Evolutionary conservation across 164 flowering plant species (phyloP).

Genomic region (Platanus orientalis): DNA sequence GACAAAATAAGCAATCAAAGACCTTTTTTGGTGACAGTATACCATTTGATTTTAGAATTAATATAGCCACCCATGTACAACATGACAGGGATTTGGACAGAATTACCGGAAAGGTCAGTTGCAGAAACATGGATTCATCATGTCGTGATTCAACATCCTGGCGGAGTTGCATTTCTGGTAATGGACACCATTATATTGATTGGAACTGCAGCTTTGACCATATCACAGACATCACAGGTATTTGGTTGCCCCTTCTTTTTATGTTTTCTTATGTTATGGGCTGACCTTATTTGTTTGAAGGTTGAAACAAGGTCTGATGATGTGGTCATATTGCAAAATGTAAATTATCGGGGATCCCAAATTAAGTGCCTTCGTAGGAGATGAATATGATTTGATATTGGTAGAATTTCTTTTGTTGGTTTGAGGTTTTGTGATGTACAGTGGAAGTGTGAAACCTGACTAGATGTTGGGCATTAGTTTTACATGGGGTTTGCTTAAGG

Average conservation of each 20-base stretch:
- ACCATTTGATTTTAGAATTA: constrained; percentile 5
- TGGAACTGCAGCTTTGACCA: constrained; percentile 42
- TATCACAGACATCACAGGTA: constrained; percentile 73
- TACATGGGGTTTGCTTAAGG: no score
- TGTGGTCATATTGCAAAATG: no score
- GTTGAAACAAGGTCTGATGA: constrained; percentile 1
- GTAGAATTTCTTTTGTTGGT: background rate
- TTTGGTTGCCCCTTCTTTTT: constrained; percentile 6
- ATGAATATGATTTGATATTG: background rate
- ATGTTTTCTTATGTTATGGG: background rate
- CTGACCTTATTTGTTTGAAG: background rate
- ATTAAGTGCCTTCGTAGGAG: background rate
- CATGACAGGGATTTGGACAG: constrained; percentile 70
- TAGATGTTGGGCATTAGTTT: background rate
- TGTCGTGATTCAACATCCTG: constrained; percentile 55
- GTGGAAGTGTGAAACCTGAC: background rate
- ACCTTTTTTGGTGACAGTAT: constrained; percentile 1
- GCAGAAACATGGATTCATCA: constrained; percentile 54
- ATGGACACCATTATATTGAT: constrained; percentile 50
- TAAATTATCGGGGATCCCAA: no score
- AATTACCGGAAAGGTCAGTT: constrained; percentile 21
- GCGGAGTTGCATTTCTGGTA: constrained; percentile 52
- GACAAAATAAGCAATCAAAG: constrained; percentile 4
- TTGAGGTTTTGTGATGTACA: no score
- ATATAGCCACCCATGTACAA: background rate